A percentile compares a stretch with the other conserved stretches of the same genome.
Conservation (phyloP, 208 protist genomes). For the Trypanosoma mega region DNA sequence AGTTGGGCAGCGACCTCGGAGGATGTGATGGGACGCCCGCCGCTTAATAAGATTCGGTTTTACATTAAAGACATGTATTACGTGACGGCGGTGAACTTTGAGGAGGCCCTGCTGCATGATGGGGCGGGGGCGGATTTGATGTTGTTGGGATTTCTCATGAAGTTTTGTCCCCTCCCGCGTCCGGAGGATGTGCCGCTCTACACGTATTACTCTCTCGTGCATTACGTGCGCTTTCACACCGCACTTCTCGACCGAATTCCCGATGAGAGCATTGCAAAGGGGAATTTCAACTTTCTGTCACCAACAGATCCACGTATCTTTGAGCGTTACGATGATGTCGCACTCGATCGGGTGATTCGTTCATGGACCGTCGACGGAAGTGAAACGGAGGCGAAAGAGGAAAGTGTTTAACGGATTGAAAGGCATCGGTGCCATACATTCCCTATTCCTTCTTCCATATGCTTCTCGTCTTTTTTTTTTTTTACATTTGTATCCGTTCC, state of each 20-base stretch:
- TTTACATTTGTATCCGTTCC: not conserved
- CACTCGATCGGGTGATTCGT: constrained; percentile 67
- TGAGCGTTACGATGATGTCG: constrained; percentile 69
- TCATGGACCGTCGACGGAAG: constrained; percentile 47
- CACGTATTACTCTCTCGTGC: constrained; percentile 90
- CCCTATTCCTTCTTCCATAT: not conserved
- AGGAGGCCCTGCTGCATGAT: constrained; percentile 84
- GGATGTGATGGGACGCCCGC: constrained; percentile 86
- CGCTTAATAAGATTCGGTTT: constrained; percentile 83
- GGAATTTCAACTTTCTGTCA: constrained; percentile 88
- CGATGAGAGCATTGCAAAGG: constrained; percentile 82
- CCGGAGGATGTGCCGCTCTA: constrained; percentile 90
- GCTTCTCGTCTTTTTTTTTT: not conserved
- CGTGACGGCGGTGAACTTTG: constrained; percentile 87
- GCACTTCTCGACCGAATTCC: constrained; percentile 88
- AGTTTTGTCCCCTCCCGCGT: constrained; percentile 83
- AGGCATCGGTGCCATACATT: constrained; percentile 4
- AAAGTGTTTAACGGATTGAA: not conserved
- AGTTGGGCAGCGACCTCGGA: constrained; percentile 81
- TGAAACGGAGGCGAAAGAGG: constrained; percentile 26
- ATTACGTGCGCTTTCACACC: constrained; percentile 91
- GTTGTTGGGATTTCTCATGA: constrained; percentile 87
- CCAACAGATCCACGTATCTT: constrained; percentile 82
- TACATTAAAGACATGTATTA: constrained; percentile 93
- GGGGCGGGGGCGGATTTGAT: constrained; percentile 82